A percentile compares a stretch with the other conserved stretches of the same genome.
Conservation (phyloP, 805 yeast species). For the Pichia heedii region DNA sequence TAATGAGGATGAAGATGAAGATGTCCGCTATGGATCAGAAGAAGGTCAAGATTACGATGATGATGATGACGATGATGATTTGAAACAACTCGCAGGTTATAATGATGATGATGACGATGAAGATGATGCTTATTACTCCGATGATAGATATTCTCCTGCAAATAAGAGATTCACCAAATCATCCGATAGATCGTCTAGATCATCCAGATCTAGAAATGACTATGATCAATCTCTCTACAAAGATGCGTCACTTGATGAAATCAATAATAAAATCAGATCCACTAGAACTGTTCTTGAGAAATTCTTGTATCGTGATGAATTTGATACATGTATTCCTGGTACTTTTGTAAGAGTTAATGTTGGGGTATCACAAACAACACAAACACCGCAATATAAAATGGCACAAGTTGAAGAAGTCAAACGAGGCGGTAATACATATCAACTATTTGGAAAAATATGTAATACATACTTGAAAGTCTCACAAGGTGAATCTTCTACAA, state of each 20-base stretch:
- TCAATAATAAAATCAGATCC: constrained; percentile 56
- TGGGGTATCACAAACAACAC: constrained; percentile 56
- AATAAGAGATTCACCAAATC: constrained; percentile 14
- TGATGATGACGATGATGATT: constrained; percentile 32
- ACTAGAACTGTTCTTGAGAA: constrained; percentile 72
- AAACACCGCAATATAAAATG: constrained; percentile 66
- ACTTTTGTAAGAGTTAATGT: constrained; percentile 79
- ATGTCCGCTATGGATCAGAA: constrained; percentile 28
- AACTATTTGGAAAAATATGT: constrained; percentile 33
- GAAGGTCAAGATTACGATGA: constrained; percentile 28
- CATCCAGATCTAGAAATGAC: constrained; percentile 30
- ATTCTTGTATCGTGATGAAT: constrained; percentile 75
- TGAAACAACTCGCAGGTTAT: constrained; percentile 28
- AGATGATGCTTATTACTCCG: constrained; percentile 21
- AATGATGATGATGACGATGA: constrained; percentile 31
- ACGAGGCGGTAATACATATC: constrained; percentile 32
- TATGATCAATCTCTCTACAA: constrained; percentile 29
- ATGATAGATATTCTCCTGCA: constrained; percentile 14
- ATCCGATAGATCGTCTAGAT: constrained; percentile 24
- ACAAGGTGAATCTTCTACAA: constrained; percentile 71
- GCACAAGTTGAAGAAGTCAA: constrained; percentile 64
- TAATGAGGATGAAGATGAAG: constrained; percentile 25
- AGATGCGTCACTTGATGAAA: constrained; percentile 49
- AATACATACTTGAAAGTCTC: constrained; percentile 58
- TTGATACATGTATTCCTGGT: constrained; percentile 59